Percentiles rank a stretch among this genome's conserved stretches.
Evolutionary conservation across 371 early-diverging fungal species (phyloP).

Genomic region (Fennellomyces sp.): DNA sequence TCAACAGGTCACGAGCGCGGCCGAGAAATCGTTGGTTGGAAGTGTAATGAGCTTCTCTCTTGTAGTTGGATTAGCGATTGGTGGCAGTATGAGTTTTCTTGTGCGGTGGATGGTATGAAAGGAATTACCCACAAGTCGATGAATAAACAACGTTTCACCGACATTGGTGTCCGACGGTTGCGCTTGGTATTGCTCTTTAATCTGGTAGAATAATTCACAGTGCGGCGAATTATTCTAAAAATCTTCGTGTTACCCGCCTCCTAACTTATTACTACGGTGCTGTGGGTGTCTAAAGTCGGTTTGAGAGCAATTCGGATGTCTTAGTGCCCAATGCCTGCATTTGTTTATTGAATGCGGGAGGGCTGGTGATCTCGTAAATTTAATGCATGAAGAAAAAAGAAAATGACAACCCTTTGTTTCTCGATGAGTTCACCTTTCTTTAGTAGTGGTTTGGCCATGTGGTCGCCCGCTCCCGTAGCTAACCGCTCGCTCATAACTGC

Average conservation of each 20-base stretch:
- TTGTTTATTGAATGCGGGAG: constrained; percentile 12
- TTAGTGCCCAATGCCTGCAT: constrained; percentile 18
- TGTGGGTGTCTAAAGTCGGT: constrained; percentile 22
- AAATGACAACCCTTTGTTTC: not conserved
- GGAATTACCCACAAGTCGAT: constrained; percentile 10
- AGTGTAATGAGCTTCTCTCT: constrained; percentile 75
- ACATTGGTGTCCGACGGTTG: not conserved
- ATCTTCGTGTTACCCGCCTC: constrained; percentile 22
- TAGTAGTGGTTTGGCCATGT: constrained; percentile 13
- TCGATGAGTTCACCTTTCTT: constrained; percentile 8
- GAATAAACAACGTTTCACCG: not conserved
- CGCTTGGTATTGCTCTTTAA: not conserved
- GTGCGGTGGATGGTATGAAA: constrained; percentile 53
- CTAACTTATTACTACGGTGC: constrained; percentile 20
- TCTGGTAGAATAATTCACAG: constrained; percentile 5
- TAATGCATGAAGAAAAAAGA: not conserved
- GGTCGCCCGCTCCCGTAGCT: constrained; percentile 4
- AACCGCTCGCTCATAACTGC: not conserved
- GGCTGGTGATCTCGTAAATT: constrained; percentile 23
- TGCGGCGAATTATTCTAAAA: constrained; percentile 16
- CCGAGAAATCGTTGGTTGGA: constrained; percentile 63
- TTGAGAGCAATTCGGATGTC: constrained; percentile 15
- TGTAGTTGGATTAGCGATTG: constrained; percentile 70
- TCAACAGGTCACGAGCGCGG: constrained; percentile 42
- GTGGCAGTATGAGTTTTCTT: constrained; percentile 62